Evolutionary conservation across 1,284 basidiomycete genomes (phyloP).

Genomic region (Fomitopsis schrenkii): DNA sequence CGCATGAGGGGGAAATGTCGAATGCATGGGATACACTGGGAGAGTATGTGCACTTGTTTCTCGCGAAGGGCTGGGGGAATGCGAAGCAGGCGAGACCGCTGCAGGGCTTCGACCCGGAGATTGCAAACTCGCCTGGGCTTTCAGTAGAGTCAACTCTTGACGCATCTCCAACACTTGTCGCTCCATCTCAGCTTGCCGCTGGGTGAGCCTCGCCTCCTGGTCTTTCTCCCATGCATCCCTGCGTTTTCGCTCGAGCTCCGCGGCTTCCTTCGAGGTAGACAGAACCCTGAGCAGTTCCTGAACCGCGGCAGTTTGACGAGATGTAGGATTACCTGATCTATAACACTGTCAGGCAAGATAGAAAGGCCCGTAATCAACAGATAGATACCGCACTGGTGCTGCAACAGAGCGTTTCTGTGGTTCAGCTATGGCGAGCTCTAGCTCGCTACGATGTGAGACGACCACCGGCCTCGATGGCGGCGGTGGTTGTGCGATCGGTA

Average conservation of each 20-base stretch:
- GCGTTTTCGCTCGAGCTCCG: constrained; percentile 54
- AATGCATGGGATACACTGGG: not conserved
- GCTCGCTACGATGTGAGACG: constrained; percentile 51
- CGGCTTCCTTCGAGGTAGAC: constrained; percentile 47
- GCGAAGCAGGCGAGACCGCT: not conserved
- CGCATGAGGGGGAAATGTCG: not conserved
- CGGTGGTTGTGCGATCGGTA: not conserved
- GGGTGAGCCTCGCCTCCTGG: constrained; percentile 53
- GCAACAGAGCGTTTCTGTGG: constrained; percentile 34
- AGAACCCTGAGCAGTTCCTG: constrained; percentile 56
- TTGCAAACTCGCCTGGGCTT: constrained; percentile 34
- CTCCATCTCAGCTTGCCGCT: constrained; percentile 57
- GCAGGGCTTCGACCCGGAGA: constrained; percentile 8
- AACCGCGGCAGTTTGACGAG: constrained; percentile 34
- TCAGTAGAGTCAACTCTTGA: constrained; percentile 51
- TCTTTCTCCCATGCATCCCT: constrained; percentile 63
- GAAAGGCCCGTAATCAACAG: constrained; percentile 6
- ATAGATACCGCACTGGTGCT: constrained; percentile 8
- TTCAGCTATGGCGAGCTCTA: constrained; percentile 53
- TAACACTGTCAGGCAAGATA: not conserved
- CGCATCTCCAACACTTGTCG: constrained; percentile 52
- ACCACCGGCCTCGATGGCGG: constrained; percentile 25
- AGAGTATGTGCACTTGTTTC: not conserved
- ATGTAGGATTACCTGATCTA: not conserved
- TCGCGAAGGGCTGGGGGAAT: not conserved